phyloP scores from a whole-genome alignment of 2,329 filamentous ascomycete species.

The Emmonsiellopsis sp. region DNA sequence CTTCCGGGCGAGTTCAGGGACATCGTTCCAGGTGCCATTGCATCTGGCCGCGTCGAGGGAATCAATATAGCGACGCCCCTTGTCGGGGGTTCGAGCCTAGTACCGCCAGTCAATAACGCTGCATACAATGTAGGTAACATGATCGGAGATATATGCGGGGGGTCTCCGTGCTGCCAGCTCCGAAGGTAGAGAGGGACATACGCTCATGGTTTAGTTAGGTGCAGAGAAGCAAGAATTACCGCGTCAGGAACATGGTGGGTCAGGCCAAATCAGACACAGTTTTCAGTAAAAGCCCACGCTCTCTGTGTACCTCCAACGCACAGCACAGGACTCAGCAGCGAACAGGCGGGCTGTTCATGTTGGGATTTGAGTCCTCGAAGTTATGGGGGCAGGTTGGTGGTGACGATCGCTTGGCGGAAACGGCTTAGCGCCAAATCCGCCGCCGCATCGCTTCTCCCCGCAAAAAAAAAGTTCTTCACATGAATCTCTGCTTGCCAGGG shows the following conservation, averaged over 20 bases:
- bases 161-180: not conserved
- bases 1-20: constrained; percentile 86
- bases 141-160: not conserved
- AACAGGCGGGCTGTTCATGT: not conserved
- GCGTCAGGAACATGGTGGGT: not conserved
- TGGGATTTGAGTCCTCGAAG: not conserved
- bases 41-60: constrained; percentile 80
- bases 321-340: not conserved
- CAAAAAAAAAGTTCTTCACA: not conserved
- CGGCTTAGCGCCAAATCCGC: not conserved
- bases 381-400: not conserved
- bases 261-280: not conserved
- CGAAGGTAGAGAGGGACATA: constrained; percentile 3
- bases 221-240: not conserved
- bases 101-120: not conserved
- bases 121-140: not conserved
- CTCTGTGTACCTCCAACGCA: not conserved
- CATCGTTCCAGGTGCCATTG: constrained; percentile 73
- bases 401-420: not conserved
- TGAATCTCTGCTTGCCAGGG: not conserved
- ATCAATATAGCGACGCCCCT: constrained; percentile 72
- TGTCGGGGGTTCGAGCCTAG: constrained; percentile 41
- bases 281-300: not conserved
- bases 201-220: constrained; percentile 15
- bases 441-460: not conserved